Base-by-base conservation (phyloP, 83 land plant genomes). In the Larix sibirica region DNA sequence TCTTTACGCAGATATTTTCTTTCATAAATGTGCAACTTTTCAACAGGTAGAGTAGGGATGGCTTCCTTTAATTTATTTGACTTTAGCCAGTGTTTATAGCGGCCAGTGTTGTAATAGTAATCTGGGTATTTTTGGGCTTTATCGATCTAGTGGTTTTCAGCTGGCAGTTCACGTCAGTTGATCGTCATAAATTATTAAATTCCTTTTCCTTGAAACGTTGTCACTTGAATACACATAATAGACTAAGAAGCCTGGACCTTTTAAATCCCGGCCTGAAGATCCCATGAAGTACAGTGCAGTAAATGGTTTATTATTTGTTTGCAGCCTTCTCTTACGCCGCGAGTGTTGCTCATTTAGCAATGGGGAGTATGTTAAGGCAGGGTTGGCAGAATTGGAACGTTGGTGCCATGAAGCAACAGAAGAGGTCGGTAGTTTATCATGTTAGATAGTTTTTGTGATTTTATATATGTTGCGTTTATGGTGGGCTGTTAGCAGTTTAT, bases 301-400 rank as follows among this genome's bases (percentile, higher is more conserved):
- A 7, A 21, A 70, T 70, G 77, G 47, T 40, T 47, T 40, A 42
- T 76, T 21, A 20, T 82, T 26, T 62, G 40, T 42, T 78, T 71
- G 65, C 90, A 96, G 99, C 79, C 84, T 96, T 60, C 84, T 96
- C 54, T 90, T 96, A 65, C 92, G 99, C 6, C 90, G 99, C 16
- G 99, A 96, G 84, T 96, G 99, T 84, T 96, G 99, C 89, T 96
- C 99, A 42, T 96, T 92, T 70, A 95, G 97, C 85, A 96, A 96
- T 83, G 99, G 98, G 36, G 99, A 96, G 62, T 96, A 93, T 83
- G 89, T 96, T 10, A 96, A 95, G 81, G 90, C 95, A 79, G 99
- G 99, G 38, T 85, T 96, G 82, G 91, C 93, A 69, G 99, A 96
- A 81, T 81, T 96, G 68, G 98, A 95, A 74, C 93, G 88, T 23